Evolutionary conservation across 352 stramenopile genomes (phyloP), one percentile per base, ranked within the genome.

Genomic region (Pythium aquatile): DNA sequence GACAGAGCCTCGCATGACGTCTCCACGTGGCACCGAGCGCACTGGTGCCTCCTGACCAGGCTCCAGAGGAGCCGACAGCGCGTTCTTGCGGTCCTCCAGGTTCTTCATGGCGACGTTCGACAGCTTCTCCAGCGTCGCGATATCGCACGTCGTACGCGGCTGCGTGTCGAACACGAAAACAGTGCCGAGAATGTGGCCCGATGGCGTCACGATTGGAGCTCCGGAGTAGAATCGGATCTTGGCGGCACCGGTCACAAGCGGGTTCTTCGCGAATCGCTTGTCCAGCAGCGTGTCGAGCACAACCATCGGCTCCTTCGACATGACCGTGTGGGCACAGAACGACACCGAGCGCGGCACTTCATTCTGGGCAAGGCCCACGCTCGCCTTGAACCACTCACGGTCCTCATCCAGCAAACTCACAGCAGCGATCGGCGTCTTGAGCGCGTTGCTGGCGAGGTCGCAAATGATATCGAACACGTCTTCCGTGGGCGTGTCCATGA

Each of bases 31-130:
- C 30, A 72, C 49, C 67, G 74, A 24, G 29, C 59, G 65, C 2
- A 64, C 59, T 10, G 80, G 69, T 44, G 83, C 72, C 4, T 74
- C 72, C 39, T 79, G 75, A 3, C 72, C 73, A 37, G 76, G 77
- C 24, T 89, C 78, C 40, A 93, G 58, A 28, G 86, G 86, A 9
- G 84, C 74, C 5, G 81, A 79, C 30, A 93, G 75, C 8, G 83
- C 86, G 61, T 93, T 95, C 77, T 95, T 95, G n/a, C 86, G 86
- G 73, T 95, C 86, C 62, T 95, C 86, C 37, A 95, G 61, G 66
- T 95, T 93, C 69, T 95, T 95, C 86, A 95, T 95, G 28, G 86
- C 86, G 30, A 95, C 86, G 61, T 95, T 95, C 55, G 84, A 93
- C 17, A 95, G 73, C 69, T 95, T 95, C 63, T 95, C 86, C 2